Evolutionary conservation across 805 yeast genomes (phyloP).

Genomic region (Candida berthetii): DNA sequence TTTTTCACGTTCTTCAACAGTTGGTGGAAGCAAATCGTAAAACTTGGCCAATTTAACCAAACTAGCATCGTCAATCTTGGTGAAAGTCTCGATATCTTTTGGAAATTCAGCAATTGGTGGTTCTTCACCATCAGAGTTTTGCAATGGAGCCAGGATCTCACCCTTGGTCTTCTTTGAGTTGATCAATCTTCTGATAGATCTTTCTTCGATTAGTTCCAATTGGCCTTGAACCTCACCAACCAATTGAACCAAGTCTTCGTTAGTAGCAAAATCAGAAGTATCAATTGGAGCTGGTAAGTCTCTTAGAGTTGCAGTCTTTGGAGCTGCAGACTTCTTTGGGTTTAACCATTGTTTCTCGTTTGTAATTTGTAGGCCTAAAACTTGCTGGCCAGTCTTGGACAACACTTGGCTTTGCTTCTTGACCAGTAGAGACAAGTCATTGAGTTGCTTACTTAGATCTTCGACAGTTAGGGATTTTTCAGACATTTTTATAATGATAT

Average conservation of each 20-base stretch:
- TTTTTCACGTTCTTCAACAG: slow-evolving; percentile 44
- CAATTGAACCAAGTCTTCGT: slow-evolving; percentile 79
- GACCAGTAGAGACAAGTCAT: slow-evolving; percentile 44
- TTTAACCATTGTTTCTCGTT: slow-evolving; percentile 32
- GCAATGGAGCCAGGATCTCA: slow-evolving; percentile 56
- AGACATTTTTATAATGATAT: not conserved
- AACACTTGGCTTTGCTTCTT: slow-evolving; percentile 61
- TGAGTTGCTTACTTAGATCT: slow-evolving; percentile 35
- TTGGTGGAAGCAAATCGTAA: slow-evolving; percentile 73
- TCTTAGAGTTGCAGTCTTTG: slow-evolving; percentile 4
- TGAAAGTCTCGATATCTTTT: slow-evolving; percentile 45
- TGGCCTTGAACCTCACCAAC: slow-evolving; percentile 91
- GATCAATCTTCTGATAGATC: slow-evolving; percentile 64
- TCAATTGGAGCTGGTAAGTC: slow-evolving; percentile 22
- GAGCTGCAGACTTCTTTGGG: slow-evolving; percentile 9
- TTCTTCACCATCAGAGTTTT: slow-evolving; percentile 74
- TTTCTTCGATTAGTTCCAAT: slow-evolving; percentile 70
- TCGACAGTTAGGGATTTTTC: slow-evolving; percentile 9
- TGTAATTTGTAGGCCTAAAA: slow-evolving; percentile 61
- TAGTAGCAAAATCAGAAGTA: slow-evolving; percentile 58
- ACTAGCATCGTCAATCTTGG: slow-evolving; percentile 33
- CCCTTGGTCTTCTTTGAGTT: slow-evolving; percentile 45
- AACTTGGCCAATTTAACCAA: slow-evolving; percentile 57
- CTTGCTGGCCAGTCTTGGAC: slow-evolving; percentile 74
- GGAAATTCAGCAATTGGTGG: slow-evolving; percentile 57